These are phyloP conservation scores for Aureobasidium sp. DNA, from an alignment of 2,329 filamentous ascomycete species.

Conservation along the genomic window DNA sequence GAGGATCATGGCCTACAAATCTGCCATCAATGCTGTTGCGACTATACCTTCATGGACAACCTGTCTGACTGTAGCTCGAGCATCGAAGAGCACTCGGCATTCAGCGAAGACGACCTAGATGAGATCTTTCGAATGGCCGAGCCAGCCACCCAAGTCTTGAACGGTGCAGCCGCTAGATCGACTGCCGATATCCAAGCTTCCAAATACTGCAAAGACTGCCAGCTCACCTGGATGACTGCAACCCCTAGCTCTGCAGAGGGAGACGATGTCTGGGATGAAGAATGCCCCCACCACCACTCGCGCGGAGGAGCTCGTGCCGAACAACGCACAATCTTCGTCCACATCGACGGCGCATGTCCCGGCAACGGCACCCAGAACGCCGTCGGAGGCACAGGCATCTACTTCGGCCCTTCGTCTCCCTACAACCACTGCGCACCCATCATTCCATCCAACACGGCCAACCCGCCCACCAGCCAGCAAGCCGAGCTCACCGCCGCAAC, in stretches of 20 bases:
- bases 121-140: not conserved
- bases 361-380: not conserved
- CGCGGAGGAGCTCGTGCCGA: not conserved
- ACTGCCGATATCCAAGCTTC: not conserved
- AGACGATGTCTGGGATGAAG: not conserved
- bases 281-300: not conserved
- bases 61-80: not conserved
- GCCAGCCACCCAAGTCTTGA: not conserved
- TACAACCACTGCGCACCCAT: not conserved
- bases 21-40: not conserved
- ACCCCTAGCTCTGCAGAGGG: not conserved
- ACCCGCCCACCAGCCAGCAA: not conserved
- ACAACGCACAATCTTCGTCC: not conserved
- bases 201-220: not conserved
- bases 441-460: not conserved
- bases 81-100: not conserved
- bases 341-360: not conserved
- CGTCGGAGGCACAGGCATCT: not conserved
- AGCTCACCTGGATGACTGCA: not conserved
- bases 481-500: not conserved
- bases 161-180: not conserved
- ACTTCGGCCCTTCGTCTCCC: not conserved
- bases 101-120: not conserved
- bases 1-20: not conserved
- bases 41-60: not conserved